phyloP scores from a whole-genome alignment of 768 basidiomycete genomes.

The Rhizopogon vinicolor region DNA sequence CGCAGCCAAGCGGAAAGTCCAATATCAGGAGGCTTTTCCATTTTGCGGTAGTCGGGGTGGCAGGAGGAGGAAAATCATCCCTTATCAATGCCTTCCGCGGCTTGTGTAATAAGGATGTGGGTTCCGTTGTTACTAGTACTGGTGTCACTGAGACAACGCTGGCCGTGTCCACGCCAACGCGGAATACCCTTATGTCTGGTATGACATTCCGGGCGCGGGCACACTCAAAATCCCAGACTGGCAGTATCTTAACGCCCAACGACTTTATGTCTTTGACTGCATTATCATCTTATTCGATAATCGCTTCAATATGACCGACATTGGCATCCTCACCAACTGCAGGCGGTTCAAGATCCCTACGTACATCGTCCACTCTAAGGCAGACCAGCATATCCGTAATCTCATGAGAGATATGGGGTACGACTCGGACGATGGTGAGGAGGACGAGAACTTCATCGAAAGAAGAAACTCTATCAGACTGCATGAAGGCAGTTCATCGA shows the following conservation, averaged over 20 bases:
- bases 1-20: constrained; percentile 6
- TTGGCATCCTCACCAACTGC: constrained; percentile 28
- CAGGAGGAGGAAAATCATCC: constrained; percentile 26
- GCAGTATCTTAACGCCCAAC: constrained; percentile 32
- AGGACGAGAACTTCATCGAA: constrained; percentile 5
- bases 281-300: constrained; percentile 28
- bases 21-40: constrained; percentile 25
- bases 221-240: constrained; percentile 27
- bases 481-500: constrained; percentile 23
- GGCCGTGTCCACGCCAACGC: constrained; percentile 12
- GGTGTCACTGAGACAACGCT: constrained; percentile 27
- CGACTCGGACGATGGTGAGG: constrained; percentile 13
- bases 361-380: constrained; percentile 32
- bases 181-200: constrained; percentile 24
- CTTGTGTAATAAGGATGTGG: constrained; percentile 11
- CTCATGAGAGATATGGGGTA: constrained; percentile 22
- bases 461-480: constrained; percentile 12
- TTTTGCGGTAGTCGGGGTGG: constrained; percentile 21
- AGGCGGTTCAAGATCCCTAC: constrained; percentile 26
- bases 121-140: constrained; percentile 23
- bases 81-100: constrained; percentile 29
- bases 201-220: constrained; percentile 32
- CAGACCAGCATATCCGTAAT: constrained; percentile 27
- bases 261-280: constrained; percentile 31
- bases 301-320: constrained; percentile 29